A percentile compares a stretch with the other conserved stretches of the same genome.
These are phyloP conservation scores for Backusella macrospora DNA, from an alignment of 192 early-diverging fungal genomes.

Conservation along the genomic window DNA sequence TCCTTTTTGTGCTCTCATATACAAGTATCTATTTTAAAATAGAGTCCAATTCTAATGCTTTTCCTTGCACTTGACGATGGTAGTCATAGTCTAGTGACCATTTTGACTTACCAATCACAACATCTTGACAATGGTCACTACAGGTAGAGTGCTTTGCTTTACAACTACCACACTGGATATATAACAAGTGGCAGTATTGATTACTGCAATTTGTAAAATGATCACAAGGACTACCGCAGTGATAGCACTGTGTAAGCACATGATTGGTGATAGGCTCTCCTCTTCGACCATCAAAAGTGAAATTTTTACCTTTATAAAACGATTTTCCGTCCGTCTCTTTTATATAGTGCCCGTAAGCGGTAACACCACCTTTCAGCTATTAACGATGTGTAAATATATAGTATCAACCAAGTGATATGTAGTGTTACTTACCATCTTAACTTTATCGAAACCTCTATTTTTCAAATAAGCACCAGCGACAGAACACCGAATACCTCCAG, in stretches of 20 bases:
- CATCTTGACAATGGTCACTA: conserved; percentile 45
- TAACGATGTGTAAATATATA: background rate
- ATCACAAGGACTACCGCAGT: conserved; percentile 69
- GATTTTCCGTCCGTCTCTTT: conserved; percentile 39
- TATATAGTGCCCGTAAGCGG: conserved; percentile 67
- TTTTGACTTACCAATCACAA: conserved; percentile 27
- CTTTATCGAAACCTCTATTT: conserved; percentile 61
- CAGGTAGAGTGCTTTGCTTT: conserved; percentile 45
- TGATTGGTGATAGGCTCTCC: conserved; percentile 70
- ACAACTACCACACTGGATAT: conserved; percentile 69
- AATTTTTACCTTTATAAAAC: conserved; percentile 74
- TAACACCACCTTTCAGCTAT: conserved; percentile 68
- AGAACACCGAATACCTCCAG: conserved; percentile 79
- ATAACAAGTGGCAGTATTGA: conserved; percentile 66
- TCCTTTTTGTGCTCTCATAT: background rate
- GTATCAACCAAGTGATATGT: background rate
- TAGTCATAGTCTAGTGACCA: conserved; percentile 34
- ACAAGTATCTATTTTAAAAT: background rate
- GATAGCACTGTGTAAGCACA: conserved; percentile 65
- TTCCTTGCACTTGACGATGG: conserved; percentile 30
- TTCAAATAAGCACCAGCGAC: conserved; percentile 72
- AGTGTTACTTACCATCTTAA: conserved; percentile 51
- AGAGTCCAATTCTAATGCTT: background rate
- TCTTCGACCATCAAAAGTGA: conserved; percentile 77
- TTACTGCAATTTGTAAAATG: conserved; percentile 70